Evolutionary conservation across 192 early-diverging fungal species (phyloP).

Genomic region (Linnemannia hyalina): DNA sequence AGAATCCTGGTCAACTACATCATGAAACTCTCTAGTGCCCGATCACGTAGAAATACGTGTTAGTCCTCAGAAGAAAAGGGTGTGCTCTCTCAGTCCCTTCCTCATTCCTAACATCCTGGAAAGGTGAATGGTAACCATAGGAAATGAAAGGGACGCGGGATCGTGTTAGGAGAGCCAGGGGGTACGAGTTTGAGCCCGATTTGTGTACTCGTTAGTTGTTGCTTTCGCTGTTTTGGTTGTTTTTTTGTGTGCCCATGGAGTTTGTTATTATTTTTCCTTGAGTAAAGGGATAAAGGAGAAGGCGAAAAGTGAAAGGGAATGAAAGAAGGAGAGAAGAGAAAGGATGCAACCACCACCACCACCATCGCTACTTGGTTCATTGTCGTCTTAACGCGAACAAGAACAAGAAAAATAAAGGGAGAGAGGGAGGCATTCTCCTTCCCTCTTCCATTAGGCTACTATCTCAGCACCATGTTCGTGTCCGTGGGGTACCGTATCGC

Average conservation of each 20-base stretch:
- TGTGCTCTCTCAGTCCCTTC: not conserved
- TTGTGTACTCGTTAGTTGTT: not conserved
- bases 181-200: not conserved
- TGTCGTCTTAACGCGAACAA: too few species aligned
- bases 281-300: not conserved
- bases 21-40: too few species aligned
- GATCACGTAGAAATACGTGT: too few species aligned
- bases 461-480: not conserved
- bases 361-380: not conserved
- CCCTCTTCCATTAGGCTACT: not conserved
- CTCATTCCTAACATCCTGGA: not conserved
- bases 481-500: not conserved
- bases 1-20: too few species aligned
- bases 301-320: not conserved
- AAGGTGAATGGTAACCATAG: not conserved
- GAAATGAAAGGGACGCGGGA: not conserved
- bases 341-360: not conserved
- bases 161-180: not conserved
- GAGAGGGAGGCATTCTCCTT: not conserved
- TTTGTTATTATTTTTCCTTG: not conserved
- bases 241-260: not conserved
- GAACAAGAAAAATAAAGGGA: too few species aligned
- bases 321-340: not conserved
- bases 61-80: too few species aligned
- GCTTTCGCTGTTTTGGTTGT: not conserved